Evolutionary conservation across 169 alveolate genomes (phyloP).

Genomic region (Cryptosporidium ryanae): DNA sequence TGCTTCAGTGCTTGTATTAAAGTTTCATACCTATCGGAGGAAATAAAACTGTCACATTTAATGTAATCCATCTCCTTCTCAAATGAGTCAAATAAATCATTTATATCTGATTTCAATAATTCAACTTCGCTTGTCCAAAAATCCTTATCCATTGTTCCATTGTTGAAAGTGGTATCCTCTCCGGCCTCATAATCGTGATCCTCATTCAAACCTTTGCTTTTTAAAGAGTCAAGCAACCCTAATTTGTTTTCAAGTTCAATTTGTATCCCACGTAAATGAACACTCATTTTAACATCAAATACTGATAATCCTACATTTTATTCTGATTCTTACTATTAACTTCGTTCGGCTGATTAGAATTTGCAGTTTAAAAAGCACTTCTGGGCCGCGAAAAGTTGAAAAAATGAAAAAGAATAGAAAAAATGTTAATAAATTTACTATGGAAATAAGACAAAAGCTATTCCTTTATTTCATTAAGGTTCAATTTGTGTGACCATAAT

Average conservation of each 20-base stretch:
- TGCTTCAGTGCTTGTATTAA: conserved; percentile 34
- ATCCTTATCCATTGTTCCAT: not conserved
- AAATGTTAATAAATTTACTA: not conserved
- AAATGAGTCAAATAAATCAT: conserved; percentile 35
- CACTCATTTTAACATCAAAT: conserved; percentile 2
- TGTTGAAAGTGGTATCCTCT: not conserved
- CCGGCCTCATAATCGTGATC: conserved; percentile 2
- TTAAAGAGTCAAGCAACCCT: conserved; percentile 32
- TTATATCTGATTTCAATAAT: conserved; percentile 22
- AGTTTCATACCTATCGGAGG: conserved; percentile 25
- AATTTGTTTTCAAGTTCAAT: conserved; percentile 34
- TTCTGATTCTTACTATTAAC: too few relatives aligned
- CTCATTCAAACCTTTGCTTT: conserved; percentile 4
- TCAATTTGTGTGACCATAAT: not conserved
- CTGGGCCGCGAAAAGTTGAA: not conserved
- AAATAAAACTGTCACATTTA: conserved; percentile 3
- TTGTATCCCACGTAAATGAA: conserved; percentile 34
- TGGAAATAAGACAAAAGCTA: not conserved
- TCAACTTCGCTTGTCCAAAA: conserved; percentile 23
- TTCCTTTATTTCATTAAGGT: too few relatives aligned
- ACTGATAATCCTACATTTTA: not conserved
- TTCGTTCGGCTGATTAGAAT: not conserved
- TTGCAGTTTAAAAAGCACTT: not conserved
- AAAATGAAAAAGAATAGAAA: not conserved
- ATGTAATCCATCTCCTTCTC: conserved; percentile 19